phyloP scores from a whole-genome alignment of 352 stramenopile species.

The Globisporangium radiosum region DNA sequence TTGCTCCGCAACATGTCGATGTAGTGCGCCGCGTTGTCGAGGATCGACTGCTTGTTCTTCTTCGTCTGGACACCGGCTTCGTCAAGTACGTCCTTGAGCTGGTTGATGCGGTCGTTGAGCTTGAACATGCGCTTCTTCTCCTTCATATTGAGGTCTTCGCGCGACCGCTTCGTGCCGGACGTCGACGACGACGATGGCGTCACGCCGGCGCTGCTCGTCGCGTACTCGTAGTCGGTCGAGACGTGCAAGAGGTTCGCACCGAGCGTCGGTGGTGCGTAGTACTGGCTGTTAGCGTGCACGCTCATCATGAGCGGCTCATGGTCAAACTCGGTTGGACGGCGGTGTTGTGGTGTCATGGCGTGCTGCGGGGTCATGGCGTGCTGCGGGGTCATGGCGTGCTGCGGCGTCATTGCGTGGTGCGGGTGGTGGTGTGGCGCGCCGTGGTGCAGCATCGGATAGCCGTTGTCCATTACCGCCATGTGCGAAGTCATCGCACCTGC shows the following conservation, averaged over 20 bases:
- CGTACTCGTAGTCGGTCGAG: conserved; percentile 51
- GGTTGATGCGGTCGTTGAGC: conserved; percentile 81
- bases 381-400: conserved; percentile 38
- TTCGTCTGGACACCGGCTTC: conserved; percentile 67
- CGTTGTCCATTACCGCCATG: conserved; percentile 13
- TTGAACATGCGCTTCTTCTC: conserved; percentile 90
- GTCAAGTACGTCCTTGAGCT: conserved; percentile 59
- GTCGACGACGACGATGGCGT: conserved; percentile 26
- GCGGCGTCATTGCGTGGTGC: conserved; percentile 34
- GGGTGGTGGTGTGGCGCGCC: conserved; percentile 18
- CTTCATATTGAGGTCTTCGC: conserved; percentile 79
- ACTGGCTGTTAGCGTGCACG: conserved; percentile 28
- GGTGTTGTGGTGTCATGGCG: conserved; percentile 15
- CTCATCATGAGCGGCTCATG: conserved; percentile 61
- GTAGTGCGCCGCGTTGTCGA: conserved; percentile 68
- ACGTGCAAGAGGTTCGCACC: conserved; percentile 48
- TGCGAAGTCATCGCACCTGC: neutral
- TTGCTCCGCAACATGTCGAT: conserved; percentile 62
- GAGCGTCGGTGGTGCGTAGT: conserved; percentile 36
- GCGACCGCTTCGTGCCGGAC: conserved; percentile 47
- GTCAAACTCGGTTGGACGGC: conserved; percentile 30
- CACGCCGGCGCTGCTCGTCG: conserved; percentile 23
- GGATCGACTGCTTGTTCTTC: conserved; percentile 76
- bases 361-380: conserved; percentile 39
- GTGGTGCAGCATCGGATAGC: conserved; percentile 44